These are phyloP conservation scores for Gyrodon lividus DNA, from an alignment of 768 basidiomycete species.

Conservation along the genomic window DNA sequence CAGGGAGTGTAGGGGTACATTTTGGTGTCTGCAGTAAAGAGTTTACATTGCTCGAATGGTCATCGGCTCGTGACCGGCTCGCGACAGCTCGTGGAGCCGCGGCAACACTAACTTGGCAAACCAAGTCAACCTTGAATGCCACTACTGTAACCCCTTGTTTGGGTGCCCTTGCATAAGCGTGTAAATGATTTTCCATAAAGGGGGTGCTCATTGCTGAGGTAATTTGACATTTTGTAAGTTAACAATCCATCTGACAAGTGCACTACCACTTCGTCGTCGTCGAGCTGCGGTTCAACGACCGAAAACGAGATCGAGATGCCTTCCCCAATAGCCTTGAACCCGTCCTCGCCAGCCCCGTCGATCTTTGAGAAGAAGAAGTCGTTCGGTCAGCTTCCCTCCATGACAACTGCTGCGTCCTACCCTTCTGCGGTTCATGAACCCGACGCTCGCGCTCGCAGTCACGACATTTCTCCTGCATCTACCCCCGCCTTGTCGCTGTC, in stretches of 20 bases:
- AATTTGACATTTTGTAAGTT: constrained; percentile 19
- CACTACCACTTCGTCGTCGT: constrained; percentile 10
- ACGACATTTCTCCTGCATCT: constrained; percentile 49
- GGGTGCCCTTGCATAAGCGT: too few relatives aligned
- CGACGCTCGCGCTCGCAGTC: constrained; percentile 64
- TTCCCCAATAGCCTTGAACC: constrained; percentile 65
- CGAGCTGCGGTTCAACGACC: constrained; percentile 7
- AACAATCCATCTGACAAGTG: constrained; percentile 21
- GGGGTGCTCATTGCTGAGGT: constrained; percentile 20
- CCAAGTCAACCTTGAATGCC: too few relatives aligned
- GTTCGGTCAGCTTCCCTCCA: constrained; percentile 32
- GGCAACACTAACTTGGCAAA: too few relatives aligned
- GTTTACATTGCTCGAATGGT: too few relatives aligned
- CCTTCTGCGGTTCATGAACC: constrained; percentile 60
- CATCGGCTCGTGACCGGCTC: too few relatives aligned
- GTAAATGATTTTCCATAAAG: background rate
- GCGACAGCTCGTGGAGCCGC: too few relatives aligned
- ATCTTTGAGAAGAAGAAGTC: constrained; percentile 63
- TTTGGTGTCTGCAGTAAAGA: too few relatives aligned
- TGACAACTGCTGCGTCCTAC: constrained; percentile 57
- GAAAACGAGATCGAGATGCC: constrained; percentile 32
- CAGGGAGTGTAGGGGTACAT: too few relatives aligned
- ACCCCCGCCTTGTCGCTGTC: constrained; percentile 76
- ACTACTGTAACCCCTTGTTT: too few relatives aligned
- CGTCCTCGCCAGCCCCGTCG: constrained; percentile 49